Percentiles rank a stretch among this genome's conserved stretches.
These are phyloP conservation scores for Calamus simplicifolius DNA, from an alignment of 176 grass and related monocot genomes.

Conservation along the genomic window DNA sequence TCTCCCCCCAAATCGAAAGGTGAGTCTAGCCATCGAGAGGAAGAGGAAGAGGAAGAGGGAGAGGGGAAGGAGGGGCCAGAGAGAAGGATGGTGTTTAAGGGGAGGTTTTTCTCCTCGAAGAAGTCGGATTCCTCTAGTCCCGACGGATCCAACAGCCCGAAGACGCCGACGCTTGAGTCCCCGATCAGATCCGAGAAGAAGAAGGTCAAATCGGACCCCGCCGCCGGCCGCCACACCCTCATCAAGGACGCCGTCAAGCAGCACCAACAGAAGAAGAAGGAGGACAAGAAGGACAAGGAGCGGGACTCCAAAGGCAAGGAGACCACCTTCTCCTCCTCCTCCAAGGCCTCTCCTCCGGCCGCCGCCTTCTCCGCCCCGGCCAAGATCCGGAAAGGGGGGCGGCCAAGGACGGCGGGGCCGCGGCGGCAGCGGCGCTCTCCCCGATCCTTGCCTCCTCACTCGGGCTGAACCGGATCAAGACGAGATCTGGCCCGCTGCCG, in stretches of 20 bases:
- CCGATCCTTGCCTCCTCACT: conserved; percentile 98
- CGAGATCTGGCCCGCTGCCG: conserved; percentile 97
- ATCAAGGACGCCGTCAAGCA: conserved; percentile 15
- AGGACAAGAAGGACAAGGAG: conserved; percentile 11
- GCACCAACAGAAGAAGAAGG: conserved; percentile 8
- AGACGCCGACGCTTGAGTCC: conserved; percentile 23
- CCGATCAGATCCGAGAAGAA: conserved; percentile 90
- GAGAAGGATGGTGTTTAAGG: conserved; percentile 82
- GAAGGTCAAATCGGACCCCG: conserved; percentile 67
- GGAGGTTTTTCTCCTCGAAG: conserved; percentile 83
- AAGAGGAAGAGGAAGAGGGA: background rate
- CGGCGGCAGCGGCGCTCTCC: conserved; percentile 23
- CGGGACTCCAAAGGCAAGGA: conserved; percentile 19
- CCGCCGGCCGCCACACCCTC: background rate
- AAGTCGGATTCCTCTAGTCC: conserved; percentile 71
- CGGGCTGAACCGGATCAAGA: conserved; percentile 98
- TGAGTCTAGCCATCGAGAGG: background rate
- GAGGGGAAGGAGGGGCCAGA: background rate
- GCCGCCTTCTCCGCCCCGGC: background rate
- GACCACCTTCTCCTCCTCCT: background rate
- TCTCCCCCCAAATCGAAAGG: no score
- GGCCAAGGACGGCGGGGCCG: conserved; percentile 25
- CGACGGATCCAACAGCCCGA: conserved; percentile 90
- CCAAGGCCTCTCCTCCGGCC: conserved; percentile 2
- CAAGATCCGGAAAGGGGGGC: conserved; percentile 33